Evolutionary conservation across 441 rosid species (phyloP), one percentile per base, ranked within the genome.

Genomic region (Adansonia rubrostipa): DNA sequence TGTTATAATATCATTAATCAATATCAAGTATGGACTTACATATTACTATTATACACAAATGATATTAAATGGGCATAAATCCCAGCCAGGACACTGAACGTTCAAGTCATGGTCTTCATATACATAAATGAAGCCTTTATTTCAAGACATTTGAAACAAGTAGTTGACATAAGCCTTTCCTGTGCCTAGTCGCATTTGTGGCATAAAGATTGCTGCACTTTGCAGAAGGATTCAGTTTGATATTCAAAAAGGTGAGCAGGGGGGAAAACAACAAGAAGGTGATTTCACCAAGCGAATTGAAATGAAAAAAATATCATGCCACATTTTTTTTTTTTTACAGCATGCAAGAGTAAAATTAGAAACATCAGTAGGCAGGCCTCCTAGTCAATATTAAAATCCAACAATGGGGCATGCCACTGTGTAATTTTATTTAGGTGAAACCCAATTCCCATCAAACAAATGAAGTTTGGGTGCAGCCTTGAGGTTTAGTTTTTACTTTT

Each of bases 401-500:
- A 57, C 10, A 57, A 8, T 17, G 28, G 61, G 33, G 13, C 28
- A 20, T 1, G 28, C 40, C 65, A 60, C 15, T 9, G 1, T 10
- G 40, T 22, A 60, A 2, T 54, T 11, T 58, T 58, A 24, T 63
- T 13, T 3, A 28, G 45, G 19, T 17, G 64, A 22, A 56, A 72
- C 64, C 22, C 11, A 54, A 17, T 54, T 54, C 33, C 51, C 51
- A 40, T 56, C 50, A 72, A 72, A 36, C 50, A 72, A 15, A 51
- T 71, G 45, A 33, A 71, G 13, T 7, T 50, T 71, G 28, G 19
- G 17, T 33, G 51, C 65, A 9, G n/a, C 57, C 33, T 56, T 40
- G 22, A 40, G 66, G 76, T 57, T 73, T 42, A 57, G 5, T 40
- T 50, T 72, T 44, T 42, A 42, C 19, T 42, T 73, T 62, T 20